Evolutionary conservation across 1,284 basidiomycete genomes (phyloP).

Genomic region (Phlebopus sp.): DNA sequence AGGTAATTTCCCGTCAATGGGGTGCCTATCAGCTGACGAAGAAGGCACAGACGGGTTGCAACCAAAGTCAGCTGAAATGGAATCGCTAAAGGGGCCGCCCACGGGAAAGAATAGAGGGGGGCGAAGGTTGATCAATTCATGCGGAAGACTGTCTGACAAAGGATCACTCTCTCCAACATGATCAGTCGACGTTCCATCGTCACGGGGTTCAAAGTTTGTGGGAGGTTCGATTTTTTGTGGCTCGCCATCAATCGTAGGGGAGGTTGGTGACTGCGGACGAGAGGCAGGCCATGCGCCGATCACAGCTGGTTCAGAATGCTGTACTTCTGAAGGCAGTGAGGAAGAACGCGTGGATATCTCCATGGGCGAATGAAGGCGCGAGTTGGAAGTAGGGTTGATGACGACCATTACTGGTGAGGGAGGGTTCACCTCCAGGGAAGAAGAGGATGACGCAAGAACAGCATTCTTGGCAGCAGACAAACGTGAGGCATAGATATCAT

Average conservation of each 20-base stretch:
- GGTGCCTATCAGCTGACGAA: constrained; percentile 9
- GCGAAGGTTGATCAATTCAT: constrained; percentile 21
- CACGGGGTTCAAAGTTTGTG: constrained; percentile 2
- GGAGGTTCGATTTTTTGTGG: constrained; percentile 8
- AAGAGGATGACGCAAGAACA: constrained; percentile 10
- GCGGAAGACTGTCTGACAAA: constrained; percentile 9
- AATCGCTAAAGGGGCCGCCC: constrained; percentile 21
- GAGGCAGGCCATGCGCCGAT: constrained; percentile 36
- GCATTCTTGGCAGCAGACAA: constrained; percentile 12
- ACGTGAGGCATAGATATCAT: constrained; percentile 23
- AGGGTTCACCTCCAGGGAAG: constrained; percentile 20
- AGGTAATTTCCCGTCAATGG: constrained; percentile 14
- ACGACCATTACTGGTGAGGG: constrained; percentile 16
- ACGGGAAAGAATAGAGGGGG: constrained; percentile 18
- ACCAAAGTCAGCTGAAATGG: constrained; percentile 22
- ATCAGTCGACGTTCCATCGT: constrained; percentile 1
- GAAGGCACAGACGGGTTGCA: constrained; percentile 17
- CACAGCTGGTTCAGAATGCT: constrained; percentile 26
- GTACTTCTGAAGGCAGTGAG: constrained; percentile 16
- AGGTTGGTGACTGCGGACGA: constrained; percentile 24
- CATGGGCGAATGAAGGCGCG: constrained; percentile 46
- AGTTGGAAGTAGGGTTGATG: constrained; percentile 21
- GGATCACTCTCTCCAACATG: constrained; percentile 4
- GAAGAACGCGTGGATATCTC: constrained; percentile 41
- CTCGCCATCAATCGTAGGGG: constrained; percentile 15